Percentiles rank a stretch among this genome's conserved stretches.
phyloP scores from a whole-genome alignment of 805 yeast species.

The Cyberlindnera meyerae region DNA sequence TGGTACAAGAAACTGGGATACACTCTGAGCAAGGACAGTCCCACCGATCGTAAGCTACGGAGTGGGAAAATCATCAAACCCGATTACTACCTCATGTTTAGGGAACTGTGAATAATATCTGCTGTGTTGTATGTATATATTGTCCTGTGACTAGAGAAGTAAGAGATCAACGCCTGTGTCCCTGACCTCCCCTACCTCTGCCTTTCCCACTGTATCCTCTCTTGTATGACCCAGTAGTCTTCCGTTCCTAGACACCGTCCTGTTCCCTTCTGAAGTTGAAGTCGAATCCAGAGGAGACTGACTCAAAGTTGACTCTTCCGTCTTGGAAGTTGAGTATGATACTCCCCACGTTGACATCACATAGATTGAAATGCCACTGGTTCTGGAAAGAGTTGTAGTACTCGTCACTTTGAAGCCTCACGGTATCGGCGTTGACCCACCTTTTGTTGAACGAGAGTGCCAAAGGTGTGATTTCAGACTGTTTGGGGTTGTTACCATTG shows the following conservation, averaged over 20 bases:
- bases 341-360: constrained; percentile 53
- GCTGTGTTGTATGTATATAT: not conserved
- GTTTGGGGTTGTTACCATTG: constrained; percentile 24
- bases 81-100: constrained; percentile 36
- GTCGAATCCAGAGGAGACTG: constrained; percentile 58
- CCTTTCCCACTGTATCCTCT: constrained; percentile 17
- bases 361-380: constrained; percentile 72
- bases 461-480: constrained; percentile 35
- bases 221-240: constrained; percentile 10
- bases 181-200: constrained; percentile 22
- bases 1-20: constrained; percentile 44
- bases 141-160: not conserved
- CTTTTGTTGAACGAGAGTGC: constrained; percentile 35
- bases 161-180: not conserved
- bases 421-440: constrained; percentile 37
- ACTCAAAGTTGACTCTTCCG: constrained; percentile 48
- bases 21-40: constrained; percentile 35
- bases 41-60: constrained; percentile 37
- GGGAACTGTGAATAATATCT: too few species aligned
- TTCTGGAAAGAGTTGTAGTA: constrained; percentile 63
- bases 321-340: constrained; percentile 39
- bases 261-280: constrained; percentile 43
- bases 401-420: constrained; percentile 50
- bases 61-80: constrained; percentile 39
- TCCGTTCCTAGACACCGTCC: constrained; percentile 20